Evolutionary conservation across 2,329 filamentous ascomycete species (phyloP), one percentile per base, ranked within the genome.

Genomic region (Xylariales sp.): DNA sequence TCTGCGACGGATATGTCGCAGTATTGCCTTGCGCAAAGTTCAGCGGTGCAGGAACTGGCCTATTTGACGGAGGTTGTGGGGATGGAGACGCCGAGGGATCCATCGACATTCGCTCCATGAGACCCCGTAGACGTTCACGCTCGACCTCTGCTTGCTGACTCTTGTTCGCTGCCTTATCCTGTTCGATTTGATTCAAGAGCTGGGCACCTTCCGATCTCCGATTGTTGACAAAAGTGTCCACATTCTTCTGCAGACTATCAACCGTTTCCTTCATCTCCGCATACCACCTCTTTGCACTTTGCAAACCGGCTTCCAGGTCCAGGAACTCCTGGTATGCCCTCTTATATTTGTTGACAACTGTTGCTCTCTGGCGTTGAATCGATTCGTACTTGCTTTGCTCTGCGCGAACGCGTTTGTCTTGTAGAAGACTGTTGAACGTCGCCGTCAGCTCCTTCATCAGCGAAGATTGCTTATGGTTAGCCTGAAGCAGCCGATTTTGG

Each of bases 71-170:
- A 14, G 62, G 51, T 40, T 60, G 57, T 16, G 62, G 54, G n/a
- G 64, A 53, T 27, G 71, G 61, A 32, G 65, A 62, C 3, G 72
- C 59, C 40, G 66, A 63, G 32, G 75, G 69, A n/a, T 91, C 88
- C 65, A 96, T 84, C 2, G 89, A 90, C 81, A 97, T 91, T 38
- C 90, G 81, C 55, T 96, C 90, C 93, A 98, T 97, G 28, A 98
- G 69, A 29, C 86, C 85, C 40, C 87, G 81, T 40, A 98, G 67
- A 39, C 91, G 79, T 54, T 95, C 88, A 40, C 88, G 83, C 59
- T 97, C 91, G 37, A 85, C 74, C 52, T 95, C 89, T 21, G 89
- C 88, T 41, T 77, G 72, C 4, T 67, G 63, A 36, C 57, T 65
- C 58, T 77, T 75, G 55, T 60, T 83, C 35, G 74, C 78, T 5